Evolutionary conservation across 2,329 filamentous ascomycete species (phyloP).

Genomic region (Sporothrix pallida): DNA sequence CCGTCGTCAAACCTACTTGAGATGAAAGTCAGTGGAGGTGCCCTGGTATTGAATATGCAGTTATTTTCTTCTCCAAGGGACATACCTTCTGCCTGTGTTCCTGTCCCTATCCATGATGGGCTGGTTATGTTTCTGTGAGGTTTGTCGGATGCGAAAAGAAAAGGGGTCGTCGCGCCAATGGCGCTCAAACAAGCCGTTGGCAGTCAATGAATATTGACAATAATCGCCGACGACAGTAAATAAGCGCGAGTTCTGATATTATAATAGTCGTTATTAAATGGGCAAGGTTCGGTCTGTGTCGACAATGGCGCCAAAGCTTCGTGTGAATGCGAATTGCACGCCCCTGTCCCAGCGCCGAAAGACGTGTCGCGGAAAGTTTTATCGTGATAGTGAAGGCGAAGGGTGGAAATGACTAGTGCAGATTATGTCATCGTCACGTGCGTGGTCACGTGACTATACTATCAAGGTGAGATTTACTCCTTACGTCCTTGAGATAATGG

Average conservation of each 20-base stretch:
- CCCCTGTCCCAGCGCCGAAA: background rate
- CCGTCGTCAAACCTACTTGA: conserved; percentile 62
- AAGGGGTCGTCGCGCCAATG: background rate
- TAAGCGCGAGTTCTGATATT: no score
- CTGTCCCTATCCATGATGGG: conserved; percentile 35
- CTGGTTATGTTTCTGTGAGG: background rate
- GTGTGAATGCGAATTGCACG: background rate
- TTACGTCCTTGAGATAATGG: background rate
- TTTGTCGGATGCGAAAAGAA: background rate
- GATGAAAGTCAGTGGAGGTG: background rate
- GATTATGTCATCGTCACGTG: background rate
- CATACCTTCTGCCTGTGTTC: conserved; percentile 32
- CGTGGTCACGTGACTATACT: background rate
- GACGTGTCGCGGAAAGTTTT: conserved; percentile 25
- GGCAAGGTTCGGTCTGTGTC: background rate
- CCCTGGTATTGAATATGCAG: background rate
- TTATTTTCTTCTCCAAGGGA: background rate
- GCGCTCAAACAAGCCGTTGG: conserved; percentile 10
- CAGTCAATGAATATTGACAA: background rate
- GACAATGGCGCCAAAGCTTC: background rate
- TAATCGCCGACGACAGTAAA: no score
- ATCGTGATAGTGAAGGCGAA: conserved; percentile 27
- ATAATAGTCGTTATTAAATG: no score
- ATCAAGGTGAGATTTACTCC: background rate
- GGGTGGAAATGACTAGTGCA: background rate